Evolutionary conservation across 2,329 filamentous ascomycete genomes (phyloP), one percentile per base, ranked within the genome.

Genomic region (Stachybotrys chartarum): DNA sequence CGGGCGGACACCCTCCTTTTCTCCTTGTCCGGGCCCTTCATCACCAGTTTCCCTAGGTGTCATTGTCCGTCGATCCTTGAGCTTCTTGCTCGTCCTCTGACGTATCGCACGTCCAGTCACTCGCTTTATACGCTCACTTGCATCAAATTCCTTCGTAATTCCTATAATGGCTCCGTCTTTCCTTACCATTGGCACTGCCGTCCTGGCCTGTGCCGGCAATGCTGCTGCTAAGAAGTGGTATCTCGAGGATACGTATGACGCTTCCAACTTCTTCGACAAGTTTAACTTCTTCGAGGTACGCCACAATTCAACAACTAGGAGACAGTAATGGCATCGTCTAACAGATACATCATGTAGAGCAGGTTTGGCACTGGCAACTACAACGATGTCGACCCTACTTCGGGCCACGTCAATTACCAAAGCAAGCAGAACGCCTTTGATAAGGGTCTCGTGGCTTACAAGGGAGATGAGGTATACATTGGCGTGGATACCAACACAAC

Each of bases 341-440:
- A 24, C 24, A 24, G 24, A 24, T 42, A 42, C 10, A 42, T 42
- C 3, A 42, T 42, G n/a, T 24, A 52, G 50, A 52, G 50, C 50
- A 52, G 44, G n/a, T 52, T 42, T 32, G 35, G 11, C n/a, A 59
- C 59, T 18, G 54, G 51, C 42, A 57, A 63, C 50, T 50, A 52
- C 50, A 59, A 66, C 52, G 63, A 60, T 17, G 50, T 62, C 6
- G 87, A 91, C 62, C 83, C 83, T 7, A 90, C 84, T 49, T 65
- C 78, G 55, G 87, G 87, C 8, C 87, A 80, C 63, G 86, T 90
- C 51, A 71, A 75, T 55, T 91, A 78, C 60, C 66, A 69, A 50
- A 68, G 55, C 63, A 61, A 66, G 52, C 30, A 57, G 1, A 66
- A 71, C 24, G 76, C 77, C 14, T 47, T 64, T 8, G 55, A 55